phyloP scores from a whole-genome alignment of 1,284 basidiomycete species.

The Vanrija sp. region DNA sequence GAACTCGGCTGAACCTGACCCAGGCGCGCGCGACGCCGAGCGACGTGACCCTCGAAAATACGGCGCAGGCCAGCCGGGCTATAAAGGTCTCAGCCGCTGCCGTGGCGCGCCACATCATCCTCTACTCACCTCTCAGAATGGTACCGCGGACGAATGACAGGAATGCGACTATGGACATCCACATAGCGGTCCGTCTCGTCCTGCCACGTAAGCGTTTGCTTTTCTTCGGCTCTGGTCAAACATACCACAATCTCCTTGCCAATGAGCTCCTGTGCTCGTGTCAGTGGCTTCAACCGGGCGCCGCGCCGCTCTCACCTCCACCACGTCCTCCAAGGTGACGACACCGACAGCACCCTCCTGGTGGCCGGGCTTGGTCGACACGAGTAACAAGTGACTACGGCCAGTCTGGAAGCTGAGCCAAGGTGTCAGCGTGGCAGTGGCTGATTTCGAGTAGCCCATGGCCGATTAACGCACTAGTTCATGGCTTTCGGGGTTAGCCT shows the following conservation, averaged over 20 bases:
- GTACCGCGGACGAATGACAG: constrained; percentile 9
- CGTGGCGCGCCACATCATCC: too few species aligned
- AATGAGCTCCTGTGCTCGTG: constrained; percentile 33
- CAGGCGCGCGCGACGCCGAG: constrained; percentile 22
- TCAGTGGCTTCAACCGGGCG: not conserved
- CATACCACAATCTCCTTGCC: constrained; percentile 45
- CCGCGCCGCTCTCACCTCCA: constrained; percentile 45
- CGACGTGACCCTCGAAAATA: constrained; percentile 40
- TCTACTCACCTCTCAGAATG: not conserved
- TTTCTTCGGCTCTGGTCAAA: not conserved
- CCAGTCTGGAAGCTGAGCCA: constrained; percentile 72
- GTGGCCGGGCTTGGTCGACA: constrained; percentile 72
- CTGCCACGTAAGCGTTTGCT: constrained; percentile 14
- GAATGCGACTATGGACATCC: constrained; percentile 36
- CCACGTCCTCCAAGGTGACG: constrained; percentile 57
- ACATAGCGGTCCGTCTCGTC: constrained; percentile 46
- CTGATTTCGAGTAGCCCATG: too few species aligned
- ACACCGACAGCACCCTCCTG: constrained; percentile 69
- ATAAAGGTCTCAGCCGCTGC: not conserved
- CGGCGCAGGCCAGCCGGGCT: constrained; percentile 24
- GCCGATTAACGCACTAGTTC: constrained; percentile 13
- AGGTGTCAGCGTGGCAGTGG: not conserved
- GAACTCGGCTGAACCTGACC: not conserved
- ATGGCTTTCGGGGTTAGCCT: constrained; percentile 15
- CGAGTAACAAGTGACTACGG: constrained; percentile 81